Evolutionary conservation across 2,329 filamentous ascomycete genomes (phyloP).

Genomic region (Immersiporthe knoxdaviesiana): DNA sequence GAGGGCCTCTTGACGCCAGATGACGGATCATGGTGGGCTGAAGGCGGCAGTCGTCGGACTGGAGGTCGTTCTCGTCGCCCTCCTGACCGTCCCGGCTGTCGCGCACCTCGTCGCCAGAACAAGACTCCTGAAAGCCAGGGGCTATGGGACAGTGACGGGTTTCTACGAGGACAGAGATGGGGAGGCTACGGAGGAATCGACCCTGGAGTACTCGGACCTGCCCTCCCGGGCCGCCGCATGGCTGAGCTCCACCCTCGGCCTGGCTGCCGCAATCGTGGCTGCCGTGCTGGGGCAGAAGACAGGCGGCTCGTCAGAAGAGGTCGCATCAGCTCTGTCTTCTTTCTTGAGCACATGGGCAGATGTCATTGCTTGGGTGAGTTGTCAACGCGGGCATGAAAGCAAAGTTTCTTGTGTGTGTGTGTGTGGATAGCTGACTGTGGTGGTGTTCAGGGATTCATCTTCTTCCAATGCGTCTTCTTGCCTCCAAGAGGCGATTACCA

Average conservation of each 20-base stretch:
- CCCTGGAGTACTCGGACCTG: conserved; percentile 37
- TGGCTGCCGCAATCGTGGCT: conserved; percentile 34
- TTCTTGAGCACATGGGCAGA: conserved; percentile 32
- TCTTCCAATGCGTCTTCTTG: conserved; percentile 37
- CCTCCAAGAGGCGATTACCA: conserved; percentile 36
- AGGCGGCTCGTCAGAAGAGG: neutral
- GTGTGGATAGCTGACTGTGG: neutral
- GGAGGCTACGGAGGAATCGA: conserved; percentile 39
- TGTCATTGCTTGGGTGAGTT: conserved; percentile 33
- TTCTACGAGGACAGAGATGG: conserved; percentile 40
- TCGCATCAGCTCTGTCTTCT: neutral
- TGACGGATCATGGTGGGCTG: conserved; percentile 22
- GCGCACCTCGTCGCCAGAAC: conserved; percentile 26
- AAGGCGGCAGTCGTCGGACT: conserved; percentile 23
- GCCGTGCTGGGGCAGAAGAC: conserved; percentile 30
- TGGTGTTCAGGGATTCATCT: conserved; percentile 33
- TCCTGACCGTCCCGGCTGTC: conserved; percentile 33
- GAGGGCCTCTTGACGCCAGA: conserved; percentile 11
- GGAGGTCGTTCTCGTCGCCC: conserved; percentile 23
- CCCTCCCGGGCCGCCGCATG: conserved; percentile 35
- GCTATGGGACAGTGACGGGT: conserved; percentile 33
- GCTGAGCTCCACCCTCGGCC: conserved; percentile 34
- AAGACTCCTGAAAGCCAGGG: conserved; percentile 25
- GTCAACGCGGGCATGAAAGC: neutral
- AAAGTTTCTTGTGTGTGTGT: neutral